Conservation (phyloP, 108 stramenopile genomes). For the Epithemia pelagica region DNA sequence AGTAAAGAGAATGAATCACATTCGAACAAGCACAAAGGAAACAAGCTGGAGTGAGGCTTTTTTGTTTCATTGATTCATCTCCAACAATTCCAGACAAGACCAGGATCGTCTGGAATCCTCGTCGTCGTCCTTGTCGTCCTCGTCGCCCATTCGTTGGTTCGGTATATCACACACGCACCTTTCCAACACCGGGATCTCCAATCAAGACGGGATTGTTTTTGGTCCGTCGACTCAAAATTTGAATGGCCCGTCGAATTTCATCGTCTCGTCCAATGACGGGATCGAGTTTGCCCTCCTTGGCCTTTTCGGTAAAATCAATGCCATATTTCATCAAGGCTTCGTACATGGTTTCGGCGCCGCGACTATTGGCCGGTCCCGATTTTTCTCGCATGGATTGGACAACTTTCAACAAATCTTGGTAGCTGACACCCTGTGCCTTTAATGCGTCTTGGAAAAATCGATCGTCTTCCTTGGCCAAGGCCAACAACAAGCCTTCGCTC, state of each 20-base stretch:
- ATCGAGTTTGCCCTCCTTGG: constrained; percentile 78
- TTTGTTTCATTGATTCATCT: too few species aligned
- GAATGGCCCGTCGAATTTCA: constrained; percentile 94
- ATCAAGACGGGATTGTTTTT: constrained; percentile 97
- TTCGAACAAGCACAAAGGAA: too few species aligned
- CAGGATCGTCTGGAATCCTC: too few species aligned
- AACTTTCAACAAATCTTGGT: constrained; percentile 41
- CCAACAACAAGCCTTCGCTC: constrained; percentile 60
- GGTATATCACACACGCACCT: too few species aligned
- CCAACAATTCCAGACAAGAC: too few species aligned
- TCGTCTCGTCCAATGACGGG: constrained; percentile 99
- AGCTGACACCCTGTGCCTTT: constrained; percentile 38
- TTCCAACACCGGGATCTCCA: constrained; percentile 95
- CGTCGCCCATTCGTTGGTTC: too few species aligned
- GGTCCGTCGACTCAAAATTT: constrained; percentile 92
- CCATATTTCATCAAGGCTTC: constrained; percentile 95
- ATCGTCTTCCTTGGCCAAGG: constrained; percentile 51
- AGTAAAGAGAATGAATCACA: neutral
- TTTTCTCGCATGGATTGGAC: constrained; percentile 57
- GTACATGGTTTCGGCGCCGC: constrained; percentile 82
- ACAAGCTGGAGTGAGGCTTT: too few species aligned
- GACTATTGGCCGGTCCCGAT: constrained; percentile 49
- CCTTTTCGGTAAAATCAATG: constrained; percentile 89
- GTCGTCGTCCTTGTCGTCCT: too few species aligned
- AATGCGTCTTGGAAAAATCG: constrained; percentile 59